These are phyloP conservation scores for Colletotrichum chlorophyti DNA, from an alignment of 2,329 filamentous ascomycete species.

Conservation along the genomic window DNA sequence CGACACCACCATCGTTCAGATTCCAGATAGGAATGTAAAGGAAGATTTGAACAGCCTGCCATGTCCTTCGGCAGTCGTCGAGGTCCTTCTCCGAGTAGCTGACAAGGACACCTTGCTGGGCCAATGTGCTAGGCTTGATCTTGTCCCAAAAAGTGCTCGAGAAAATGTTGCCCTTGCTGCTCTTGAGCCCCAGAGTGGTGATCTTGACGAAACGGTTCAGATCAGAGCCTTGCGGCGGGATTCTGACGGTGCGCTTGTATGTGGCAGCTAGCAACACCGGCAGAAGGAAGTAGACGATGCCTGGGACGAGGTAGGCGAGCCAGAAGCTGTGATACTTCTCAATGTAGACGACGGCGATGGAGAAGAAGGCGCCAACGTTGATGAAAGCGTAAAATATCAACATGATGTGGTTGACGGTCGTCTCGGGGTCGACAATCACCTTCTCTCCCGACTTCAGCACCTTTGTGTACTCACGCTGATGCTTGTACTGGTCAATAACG, in stretches of 20 bases:
- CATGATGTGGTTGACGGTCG: constrained; percentile 71
- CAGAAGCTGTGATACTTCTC: constrained; percentile 60
- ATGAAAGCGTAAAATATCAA: constrained; percentile 67
- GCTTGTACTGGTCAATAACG: constrained; percentile 69
- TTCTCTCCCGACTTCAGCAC: constrained; percentile 64
- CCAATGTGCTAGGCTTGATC: constrained; percentile 61
- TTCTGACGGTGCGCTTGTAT: constrained; percentile 62
- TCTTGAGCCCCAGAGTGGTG: constrained; percentile 59
- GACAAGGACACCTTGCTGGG: constrained; percentile 55
- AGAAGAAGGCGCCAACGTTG: constrained; percentile 60
- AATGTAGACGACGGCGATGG: constrained; percentile 58
- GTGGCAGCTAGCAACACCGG: constrained; percentile 64
- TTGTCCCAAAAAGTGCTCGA: constrained; percentile 63
- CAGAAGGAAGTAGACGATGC: constrained; percentile 64
- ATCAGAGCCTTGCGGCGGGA: constrained; percentile 70
- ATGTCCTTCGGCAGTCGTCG: constrained; percentile 65
- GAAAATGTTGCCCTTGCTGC: constrained; percentile 58
- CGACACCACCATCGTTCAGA: constrained; percentile 48
- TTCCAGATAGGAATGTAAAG: constrained; percentile 48
- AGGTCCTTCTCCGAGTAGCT: constrained; percentile 70
- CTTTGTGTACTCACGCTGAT: constrained; percentile 43
- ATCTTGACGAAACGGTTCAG: constrained; percentile 65
- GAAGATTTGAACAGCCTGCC: constrained; percentile 48
- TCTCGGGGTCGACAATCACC: constrained; percentile 72
- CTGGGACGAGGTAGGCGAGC: constrained; percentile 51